Conservation (phyloP, 139 green algal genomes). For the Asterochloris erici region DNA sequence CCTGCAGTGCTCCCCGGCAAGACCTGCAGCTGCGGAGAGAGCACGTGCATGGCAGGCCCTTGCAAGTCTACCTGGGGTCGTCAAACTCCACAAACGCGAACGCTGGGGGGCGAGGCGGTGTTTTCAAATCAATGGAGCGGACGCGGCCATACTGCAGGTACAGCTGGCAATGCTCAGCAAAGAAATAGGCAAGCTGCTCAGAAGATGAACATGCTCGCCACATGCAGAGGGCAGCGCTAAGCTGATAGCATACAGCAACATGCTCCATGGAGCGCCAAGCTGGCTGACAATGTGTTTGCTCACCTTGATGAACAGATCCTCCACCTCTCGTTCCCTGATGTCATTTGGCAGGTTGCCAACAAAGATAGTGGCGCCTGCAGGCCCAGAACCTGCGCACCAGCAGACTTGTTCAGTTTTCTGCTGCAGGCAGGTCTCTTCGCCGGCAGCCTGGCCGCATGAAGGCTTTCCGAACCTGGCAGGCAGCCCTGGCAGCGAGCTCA, state of each 20-base stretch:
- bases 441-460: no score
- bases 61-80: constrained; percentile 46
- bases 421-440: no score
- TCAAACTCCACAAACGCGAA: constrained; percentile 91
- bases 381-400: neutral
- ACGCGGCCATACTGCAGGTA: constrained; percentile 73
- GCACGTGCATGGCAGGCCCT: neutral
- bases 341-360: constrained; percentile 86
- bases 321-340: constrained; percentile 80
- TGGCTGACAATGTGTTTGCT: neutral
- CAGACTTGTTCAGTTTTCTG: no score
- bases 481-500: no score
- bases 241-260: no score
- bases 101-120: constrained; percentile 67
- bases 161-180: no score
- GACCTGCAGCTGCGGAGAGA: no score
- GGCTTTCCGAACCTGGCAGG: no score
- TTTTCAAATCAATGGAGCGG: constrained; percentile 81
- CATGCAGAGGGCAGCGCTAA: neutral
- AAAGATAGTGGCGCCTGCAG: constrained; percentile 43
- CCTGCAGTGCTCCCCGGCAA: no score
- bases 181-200: no score
- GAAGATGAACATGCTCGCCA: neutral
- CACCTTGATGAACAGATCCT: constrained; percentile 83
- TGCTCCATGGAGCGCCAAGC: neutral